Evolutionary conservation across 2,329 filamentous ascomycete species (phyloP).

Genomic region (Metarhizium rileyi): DNA sequence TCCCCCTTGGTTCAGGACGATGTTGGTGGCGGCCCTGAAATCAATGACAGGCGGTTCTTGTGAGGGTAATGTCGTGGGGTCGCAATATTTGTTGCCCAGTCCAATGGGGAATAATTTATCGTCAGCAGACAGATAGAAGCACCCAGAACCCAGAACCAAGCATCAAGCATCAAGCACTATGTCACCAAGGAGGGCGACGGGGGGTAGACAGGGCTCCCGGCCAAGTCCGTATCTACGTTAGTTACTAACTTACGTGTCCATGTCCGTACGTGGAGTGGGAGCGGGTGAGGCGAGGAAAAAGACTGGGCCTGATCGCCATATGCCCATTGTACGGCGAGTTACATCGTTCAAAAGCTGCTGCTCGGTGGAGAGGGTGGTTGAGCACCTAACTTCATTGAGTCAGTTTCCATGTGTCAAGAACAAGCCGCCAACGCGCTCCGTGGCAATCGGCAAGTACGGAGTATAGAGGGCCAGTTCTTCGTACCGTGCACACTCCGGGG

Average conservation of each 20-base stretch:
- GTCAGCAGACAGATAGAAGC: not conserved
- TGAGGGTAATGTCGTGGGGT: conserved; percentile 3
- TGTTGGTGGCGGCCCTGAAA: not conserved
- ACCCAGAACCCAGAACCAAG: no score
- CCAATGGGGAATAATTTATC: not conserved
- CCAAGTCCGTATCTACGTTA: not conserved
- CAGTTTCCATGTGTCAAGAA: conserved; percentile 13
- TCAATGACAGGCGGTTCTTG: conserved; percentile 2
- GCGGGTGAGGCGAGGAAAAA: not conserved
- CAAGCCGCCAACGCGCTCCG: not conserved
- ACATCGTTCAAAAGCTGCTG: not conserved
- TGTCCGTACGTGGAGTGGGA: not conserved
- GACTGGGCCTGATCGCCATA: not conserved
- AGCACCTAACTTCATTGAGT: conserved; percentile 2
- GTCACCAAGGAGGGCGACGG: not conserved
- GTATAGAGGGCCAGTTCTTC: not conserved
- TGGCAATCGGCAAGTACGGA: not conserved
- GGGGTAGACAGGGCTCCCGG: not conserved
- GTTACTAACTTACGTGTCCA: not conserved
- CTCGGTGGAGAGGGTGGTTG: not conserved
- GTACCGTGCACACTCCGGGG: not conserved
- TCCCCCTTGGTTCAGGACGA: not conserved
- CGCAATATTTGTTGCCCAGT: not conserved
- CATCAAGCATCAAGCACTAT: no score
- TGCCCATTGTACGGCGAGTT: not conserved